Conservation (phyloP, 768 basidiomycete genomes). For the Boletus tylopilopsis region DNA sequence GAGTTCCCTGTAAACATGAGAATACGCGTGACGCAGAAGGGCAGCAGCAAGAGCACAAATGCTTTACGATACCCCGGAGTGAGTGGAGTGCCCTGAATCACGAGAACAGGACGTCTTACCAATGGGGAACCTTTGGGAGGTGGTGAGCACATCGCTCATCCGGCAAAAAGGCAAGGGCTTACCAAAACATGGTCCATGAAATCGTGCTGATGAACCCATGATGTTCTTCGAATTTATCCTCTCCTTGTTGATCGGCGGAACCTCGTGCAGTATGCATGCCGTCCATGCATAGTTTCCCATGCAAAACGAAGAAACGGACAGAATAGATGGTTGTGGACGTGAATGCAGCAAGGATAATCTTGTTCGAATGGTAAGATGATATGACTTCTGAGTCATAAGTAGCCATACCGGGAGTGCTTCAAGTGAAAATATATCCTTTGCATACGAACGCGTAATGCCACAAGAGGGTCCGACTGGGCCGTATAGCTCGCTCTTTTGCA, state of each 20-base stretch:
- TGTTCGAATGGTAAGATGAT: constrained; percentile 3
- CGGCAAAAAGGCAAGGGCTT: constrained; percentile 17
- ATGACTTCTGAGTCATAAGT: neutral
- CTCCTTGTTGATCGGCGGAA: constrained; percentile 44
- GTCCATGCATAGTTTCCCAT: constrained; percentile 50
- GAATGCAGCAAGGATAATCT: constrained; percentile 57
- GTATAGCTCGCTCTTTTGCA: constrained; percentile 42
- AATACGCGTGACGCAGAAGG: constrained; percentile 52
- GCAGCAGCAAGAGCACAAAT: constrained; percentile 56
- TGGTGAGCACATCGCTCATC: constrained; percentile 5
- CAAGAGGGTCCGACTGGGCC: constrained; percentile 52
- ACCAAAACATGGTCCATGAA: constrained; percentile 71
- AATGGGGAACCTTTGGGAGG: constrained; percentile 49
- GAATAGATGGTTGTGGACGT: constrained; percentile 56
- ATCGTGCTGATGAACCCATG: constrained; percentile 59
- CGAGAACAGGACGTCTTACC: constrained; percentile 37
- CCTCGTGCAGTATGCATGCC: constrained; percentile 51
- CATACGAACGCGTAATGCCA: constrained; percentile 42
- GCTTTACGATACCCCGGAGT: constrained; percentile 35
- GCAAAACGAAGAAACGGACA: constrained; percentile 57
- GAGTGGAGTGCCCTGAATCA: constrained; percentile 1
- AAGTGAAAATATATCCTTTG: constrained; percentile 45
- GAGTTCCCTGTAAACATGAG: constrained; percentile 44
- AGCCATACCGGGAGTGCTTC: constrained; percentile 58
- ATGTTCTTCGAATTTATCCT: constrained; percentile 46